Base-by-base conservation (phyloP, 2,329 filamentous ascomycete genomes). In the Lasiodiplodia citricola region DNA sequence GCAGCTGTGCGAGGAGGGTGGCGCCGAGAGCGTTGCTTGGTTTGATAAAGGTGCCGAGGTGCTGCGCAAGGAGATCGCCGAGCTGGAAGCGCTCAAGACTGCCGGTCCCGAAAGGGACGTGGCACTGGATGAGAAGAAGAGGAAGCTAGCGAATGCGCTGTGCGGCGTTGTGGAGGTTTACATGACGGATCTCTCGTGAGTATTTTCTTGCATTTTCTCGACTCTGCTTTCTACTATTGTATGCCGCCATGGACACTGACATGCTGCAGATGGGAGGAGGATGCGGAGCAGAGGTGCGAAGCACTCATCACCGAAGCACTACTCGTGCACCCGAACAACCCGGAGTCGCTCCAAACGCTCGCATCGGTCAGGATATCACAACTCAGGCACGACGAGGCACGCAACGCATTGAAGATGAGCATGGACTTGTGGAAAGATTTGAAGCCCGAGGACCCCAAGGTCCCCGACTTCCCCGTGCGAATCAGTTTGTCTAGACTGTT, bases 91-190 rank as follows among this genome's bases (percentile, higher is more conserved):
- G 35, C 85, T 70, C 85, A 84, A 75, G 18, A 8, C n/a, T 38
- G 52, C 71, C 68, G 73, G 80, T 70, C 74, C 81, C 78, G 69
- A 78, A 73, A 70, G 75, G 71, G 80, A 70, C 75, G 79, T 71
- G 38, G 60, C 70, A 70, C 65, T 89, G 51, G 87, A 90, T 35
- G 92, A 94, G 80, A 92, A 93, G 84, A 91, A 91, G 78, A 85
- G 86, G 72, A 96, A 96, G 80, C 85, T 98, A 44, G 93, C 94
- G 2, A 93, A 93, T 74, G 93, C 94, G n/a, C 86, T 99, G 44
- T 99, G 96, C 80, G 93, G 92, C 35, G 93, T 98, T 70, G 90
- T 93, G 7, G 96, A 99, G 83, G 93, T 99, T 62, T 99, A 97
- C 84, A 99, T 99, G 96, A 99, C 96, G 13, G 96, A 99, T 83